Conservation (phyloP, 2,329 filamentous ascomycete genomes). For the Trichoderma harzianum region DNA sequence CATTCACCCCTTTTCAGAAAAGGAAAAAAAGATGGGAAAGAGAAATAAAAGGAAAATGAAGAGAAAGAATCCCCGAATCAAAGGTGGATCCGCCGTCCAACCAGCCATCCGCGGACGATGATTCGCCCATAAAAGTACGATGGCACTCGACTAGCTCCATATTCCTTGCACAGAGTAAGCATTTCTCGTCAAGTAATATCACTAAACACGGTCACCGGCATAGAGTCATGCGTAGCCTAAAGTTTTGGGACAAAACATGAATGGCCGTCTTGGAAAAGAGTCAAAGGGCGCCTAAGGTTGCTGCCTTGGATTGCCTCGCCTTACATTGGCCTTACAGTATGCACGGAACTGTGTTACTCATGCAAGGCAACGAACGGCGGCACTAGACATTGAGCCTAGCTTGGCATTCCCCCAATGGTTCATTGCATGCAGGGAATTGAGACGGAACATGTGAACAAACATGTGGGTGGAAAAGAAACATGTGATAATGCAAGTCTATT, state of each 20-base stretch:
- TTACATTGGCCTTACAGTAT: background rate
- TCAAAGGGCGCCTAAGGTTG: background rate
- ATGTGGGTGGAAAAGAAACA: background rate
- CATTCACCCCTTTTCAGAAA: background rate
- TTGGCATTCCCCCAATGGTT: background rate
- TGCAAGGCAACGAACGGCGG: constrained; percentile 5
- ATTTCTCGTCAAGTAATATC: background rate
- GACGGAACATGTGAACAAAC: background rate
- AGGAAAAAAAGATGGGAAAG: background rate
- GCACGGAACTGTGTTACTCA: constrained; percentile 1
- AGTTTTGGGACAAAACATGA: background rate
- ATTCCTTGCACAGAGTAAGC: background rate
- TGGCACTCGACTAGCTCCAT: background rate
- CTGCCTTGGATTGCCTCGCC: constrained; percentile 3
- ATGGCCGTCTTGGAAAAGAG: background rate
- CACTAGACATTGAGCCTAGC: background rate
- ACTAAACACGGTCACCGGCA: background rate
- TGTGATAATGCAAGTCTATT: background rate
- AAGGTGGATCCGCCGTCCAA: background rate
- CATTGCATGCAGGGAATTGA: background rate
- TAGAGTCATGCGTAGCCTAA: background rate
- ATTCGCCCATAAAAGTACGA: background rate
- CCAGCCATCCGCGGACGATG: background rate
- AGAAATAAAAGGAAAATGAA: background rate
- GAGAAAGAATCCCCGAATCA: background rate